These are phyloP conservation scores for Isabelozyma rhagii DNA, from an alignment of 805 yeast species.

Conservation along the genomic window DNA sequence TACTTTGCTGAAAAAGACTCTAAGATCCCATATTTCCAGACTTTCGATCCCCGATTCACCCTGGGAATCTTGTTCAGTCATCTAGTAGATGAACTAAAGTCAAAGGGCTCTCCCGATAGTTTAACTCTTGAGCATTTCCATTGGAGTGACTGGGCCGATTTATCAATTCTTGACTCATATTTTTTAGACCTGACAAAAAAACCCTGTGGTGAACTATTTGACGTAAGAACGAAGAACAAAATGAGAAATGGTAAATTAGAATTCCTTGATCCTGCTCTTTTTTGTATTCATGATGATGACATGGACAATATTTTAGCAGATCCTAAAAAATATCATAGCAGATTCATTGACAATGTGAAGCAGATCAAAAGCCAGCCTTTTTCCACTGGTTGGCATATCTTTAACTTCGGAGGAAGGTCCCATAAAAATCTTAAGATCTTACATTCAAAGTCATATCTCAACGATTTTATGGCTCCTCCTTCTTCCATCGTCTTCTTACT, in stretches of 20 bases:
- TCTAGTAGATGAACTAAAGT: constrained; percentile 9
- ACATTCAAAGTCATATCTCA: constrained; percentile 36
- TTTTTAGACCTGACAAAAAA: constrained; percentile 10
- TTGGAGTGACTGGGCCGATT: constrained; percentile 31
- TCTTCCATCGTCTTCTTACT: constrained; percentile 25
- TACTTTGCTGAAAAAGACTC: constrained; percentile 5
- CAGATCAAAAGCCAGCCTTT: constrained; percentile 3
- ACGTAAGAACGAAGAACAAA: constrained; percentile 9
- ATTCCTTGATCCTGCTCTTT: constrained; percentile 9
- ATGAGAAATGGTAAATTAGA: constrained; percentile 9
- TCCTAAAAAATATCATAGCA: neutral
- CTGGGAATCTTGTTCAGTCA: constrained; percentile 16
- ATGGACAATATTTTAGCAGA: constrained; percentile 8
- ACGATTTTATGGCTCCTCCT: constrained; percentile 42
- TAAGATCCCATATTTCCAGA: constrained; percentile 8
- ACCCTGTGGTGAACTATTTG: constrained; percentile 15
- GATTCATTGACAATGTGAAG: constrained; percentile 2
- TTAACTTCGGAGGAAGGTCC: constrained; percentile 29
- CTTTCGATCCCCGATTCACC: constrained; percentile 29
- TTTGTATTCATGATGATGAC: constrained; percentile 23
- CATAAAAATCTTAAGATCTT: constrained; percentile 21
- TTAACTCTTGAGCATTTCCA: constrained; percentile 22
- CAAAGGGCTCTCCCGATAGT: constrained; percentile 1
- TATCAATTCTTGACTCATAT: constrained; percentile 16
- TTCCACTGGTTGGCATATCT: constrained; percentile 40